Base-by-base conservation (phyloP, 768 basidiomycete genomes). In the Rhizopogon rudus region DNA sequence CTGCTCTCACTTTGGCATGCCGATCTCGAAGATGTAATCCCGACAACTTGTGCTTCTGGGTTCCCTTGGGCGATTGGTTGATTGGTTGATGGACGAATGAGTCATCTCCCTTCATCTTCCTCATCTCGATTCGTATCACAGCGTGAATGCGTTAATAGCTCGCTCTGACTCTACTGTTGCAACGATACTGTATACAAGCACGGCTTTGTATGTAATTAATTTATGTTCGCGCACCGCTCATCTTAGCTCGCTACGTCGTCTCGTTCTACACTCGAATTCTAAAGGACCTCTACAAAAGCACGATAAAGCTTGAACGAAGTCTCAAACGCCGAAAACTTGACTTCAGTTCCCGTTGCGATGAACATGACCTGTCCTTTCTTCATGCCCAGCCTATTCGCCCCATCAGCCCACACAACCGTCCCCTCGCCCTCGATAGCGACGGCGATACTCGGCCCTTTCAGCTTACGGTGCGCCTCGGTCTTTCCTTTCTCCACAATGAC, bases 361-460 rank as follows among this genome's bases (percentile, higher is more conserved):
- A 95, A 93, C 59, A 88, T 71, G 12, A 91, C 91, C 61, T 87
- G 82, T 3, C 94, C 94, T 37, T 76, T 70, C 25, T 67, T 68
- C 49, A 86, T 12, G 1, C 53, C 25, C n/a, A 54, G 17, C 40
- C 44, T 40, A 60, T 51, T 53, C 6, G 45, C 60, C 41, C 55
- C 68, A 4, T 59, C 65, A 6, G 61, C 70, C 83, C 83, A 88
- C 16, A 51, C 57, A 1, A 88, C 64, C 17, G 59, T 62, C 0
- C 88, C 91, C 1, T 62, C 65, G 0, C 91, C 90, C 20, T 77
- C 75, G 0, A 87, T 88, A 10, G 89, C 82, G 57, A 98, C 84
- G 6, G 77, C 75, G 42, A 97, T 75, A 66, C 89, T 91, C 1
- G 93, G 94, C 0, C 93, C 94, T 0, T 81, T 79, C 16, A 95